Base-by-base conservation (phyloP, 108 stramenopile species). In the Aurantiochytrium sp. region DNA sequence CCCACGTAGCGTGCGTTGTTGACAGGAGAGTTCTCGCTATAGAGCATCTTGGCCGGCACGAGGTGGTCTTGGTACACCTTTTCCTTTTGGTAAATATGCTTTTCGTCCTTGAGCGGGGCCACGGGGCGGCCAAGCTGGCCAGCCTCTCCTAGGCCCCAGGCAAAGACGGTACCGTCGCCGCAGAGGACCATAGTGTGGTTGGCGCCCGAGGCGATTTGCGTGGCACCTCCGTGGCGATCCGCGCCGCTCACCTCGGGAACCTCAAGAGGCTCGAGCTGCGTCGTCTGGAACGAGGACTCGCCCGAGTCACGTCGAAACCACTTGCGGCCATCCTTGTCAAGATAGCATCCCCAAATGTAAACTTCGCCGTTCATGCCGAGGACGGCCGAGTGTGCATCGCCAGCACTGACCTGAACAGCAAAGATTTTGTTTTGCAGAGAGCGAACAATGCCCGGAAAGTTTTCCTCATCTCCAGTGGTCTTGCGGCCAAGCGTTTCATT, bases 1-100 rank as follows among this genome's bases (percentile, higher is more conserved):
- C 4, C 96, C 95, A 53, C 60, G 57, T 43, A 55, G 64, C 58
- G 51, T 23, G 58, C 91, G 16, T 42, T 90, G 21, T n/a, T 23
- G 73, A 42, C 72, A 18, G 87, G 43, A 29, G 16, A 45, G 89
- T 88, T 90, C 18, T 87, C 53, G 42, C 18, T 23, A 28, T 55
- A 87, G 53, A 57, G 49, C 72, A 95, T 92, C 21, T 92, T 89
- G 4, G 59, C 71, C 28, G 96, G 96, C 4, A 90, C 95, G 53
- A 96, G 83, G 88, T 94, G 95, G 10, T 95, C 93, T 12, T 59
- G 69, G 10, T 25, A 60, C 14, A 96, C 69, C 58, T 69, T 44
- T 5, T 88, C 58, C 51, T 83, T 83, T 47, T 53, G 76, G 51
- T 83, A 83, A 53, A 83, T 53, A 23, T 53, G 45, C 49, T 83